These are phyloP conservation scores for Stipa capillata DNA, from an alignment of 176 grass and related monocot species.

Conservation along the genomic window DNA sequence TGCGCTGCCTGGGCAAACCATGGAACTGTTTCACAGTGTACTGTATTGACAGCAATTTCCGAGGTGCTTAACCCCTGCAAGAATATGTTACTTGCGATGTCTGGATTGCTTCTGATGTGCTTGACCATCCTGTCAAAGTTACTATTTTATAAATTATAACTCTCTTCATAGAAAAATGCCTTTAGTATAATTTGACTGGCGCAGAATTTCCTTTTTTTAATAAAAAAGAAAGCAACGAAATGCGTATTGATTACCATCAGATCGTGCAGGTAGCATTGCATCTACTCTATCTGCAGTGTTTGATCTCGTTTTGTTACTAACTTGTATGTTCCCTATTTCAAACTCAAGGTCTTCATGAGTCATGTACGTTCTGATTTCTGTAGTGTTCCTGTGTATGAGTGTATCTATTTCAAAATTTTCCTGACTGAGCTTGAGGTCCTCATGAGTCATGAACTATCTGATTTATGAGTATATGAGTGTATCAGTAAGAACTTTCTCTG, in stretches of 20 bases:
- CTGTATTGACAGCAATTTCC: constrained; percentile 79
- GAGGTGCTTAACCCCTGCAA: constrained; percentile 59
- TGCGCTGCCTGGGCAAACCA: constrained; percentile 77
- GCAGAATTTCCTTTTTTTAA: too few species aligned
- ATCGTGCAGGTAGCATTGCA: not conserved
- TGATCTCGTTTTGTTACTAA: not conserved
- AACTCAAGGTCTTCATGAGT: not conserved
- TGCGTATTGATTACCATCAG: not conserved
- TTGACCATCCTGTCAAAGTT: not conserved
- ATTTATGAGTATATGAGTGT: not conserved
- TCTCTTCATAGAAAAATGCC: not conserved
- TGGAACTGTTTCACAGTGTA: constrained; percentile 57
- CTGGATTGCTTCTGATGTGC: constrained; percentile 12
- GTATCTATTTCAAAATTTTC: not conserved
- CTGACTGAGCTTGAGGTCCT: not conserved
- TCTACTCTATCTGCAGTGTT: not conserved
- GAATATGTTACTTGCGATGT: constrained; percentile 11
- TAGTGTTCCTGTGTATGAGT: not conserved
- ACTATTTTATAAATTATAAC: not conserved
- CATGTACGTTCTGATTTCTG: not conserved
- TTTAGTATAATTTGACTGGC: too few species aligned
- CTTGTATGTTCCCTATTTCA: not conserved
- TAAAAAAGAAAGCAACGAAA: too few species aligned
- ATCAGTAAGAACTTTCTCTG: not conserved
- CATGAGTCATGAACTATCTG: not conserved